phyloP scores from a whole-genome alignment of 2,329 filamentous ascomycete genomes.

The Cucurbitaria berberidis region DNA sequence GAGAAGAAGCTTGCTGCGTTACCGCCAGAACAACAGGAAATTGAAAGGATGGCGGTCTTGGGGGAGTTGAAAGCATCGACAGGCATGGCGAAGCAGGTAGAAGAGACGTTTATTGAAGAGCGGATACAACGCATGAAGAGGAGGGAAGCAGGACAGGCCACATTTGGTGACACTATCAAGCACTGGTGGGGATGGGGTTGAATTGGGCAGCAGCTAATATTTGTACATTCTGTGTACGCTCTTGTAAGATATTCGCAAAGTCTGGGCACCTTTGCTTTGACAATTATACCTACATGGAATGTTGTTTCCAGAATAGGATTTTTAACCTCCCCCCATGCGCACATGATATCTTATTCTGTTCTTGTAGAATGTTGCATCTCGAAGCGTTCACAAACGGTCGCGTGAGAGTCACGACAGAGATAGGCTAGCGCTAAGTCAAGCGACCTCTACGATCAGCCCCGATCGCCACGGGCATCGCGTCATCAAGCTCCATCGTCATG shows the following conservation, averaged over 20 bases:
- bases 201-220: slow-evolving; percentile 3
- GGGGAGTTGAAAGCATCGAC: slow-evolving; percentile 43
- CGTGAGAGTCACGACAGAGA: slow-evolving; percentile 1
- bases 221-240: neutral
- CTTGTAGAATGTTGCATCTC: neutral
- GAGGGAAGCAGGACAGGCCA: slow-evolving; percentile 44
- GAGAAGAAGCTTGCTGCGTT: slow-evolving; percentile 42
- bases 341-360: neutral
- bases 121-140: slow-evolving; percentile 45
- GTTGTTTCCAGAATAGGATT: neutral
- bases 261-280: neutral
- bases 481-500: slow-evolving; percentile 7
- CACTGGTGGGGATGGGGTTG: slow-evolving; percentile 46
- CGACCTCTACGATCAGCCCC: neutral
- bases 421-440: slow-evolving; percentile 1
- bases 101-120: slow-evolving; percentile 43
- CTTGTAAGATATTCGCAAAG: neutral
- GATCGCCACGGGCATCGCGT: slow-evolving; percentile 1
- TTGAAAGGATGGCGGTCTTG: slow-evolving; percentile 43
- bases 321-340: no score
- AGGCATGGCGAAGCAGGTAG: slow-evolving; percentile 41
- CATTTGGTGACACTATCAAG: slow-evolving; percentile 48
- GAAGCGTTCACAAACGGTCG: slow-evolving; percentile 3
- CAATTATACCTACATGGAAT: neutral
- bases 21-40: slow-evolving; percentile 38